phyloP scores from a whole-genome alignment of 2,329 filamentous ascomycete genomes.

The Stachybotrys elegans region DNA sequence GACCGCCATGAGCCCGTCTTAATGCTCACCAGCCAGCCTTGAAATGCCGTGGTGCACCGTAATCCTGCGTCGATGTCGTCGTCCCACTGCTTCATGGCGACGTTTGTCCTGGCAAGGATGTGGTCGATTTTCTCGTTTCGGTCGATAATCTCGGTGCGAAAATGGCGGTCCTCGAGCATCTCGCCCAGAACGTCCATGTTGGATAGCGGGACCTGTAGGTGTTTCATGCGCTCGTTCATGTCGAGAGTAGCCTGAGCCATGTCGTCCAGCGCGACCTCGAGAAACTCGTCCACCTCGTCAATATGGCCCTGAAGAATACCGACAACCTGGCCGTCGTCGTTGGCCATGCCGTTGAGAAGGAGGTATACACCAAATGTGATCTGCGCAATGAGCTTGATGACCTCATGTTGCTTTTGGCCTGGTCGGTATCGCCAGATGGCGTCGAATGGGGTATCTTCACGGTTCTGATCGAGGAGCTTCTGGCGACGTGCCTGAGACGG shows the following conservation, averaged over 20 bases:
- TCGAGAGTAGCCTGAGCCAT: slow-evolving; percentile 74
- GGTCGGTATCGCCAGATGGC: slow-evolving; percentile 71
- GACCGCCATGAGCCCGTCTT: slow-evolving; percentile 55
- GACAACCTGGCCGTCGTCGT: slow-evolving; percentile 83
- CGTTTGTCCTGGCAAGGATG: slow-evolving; percentile 74
- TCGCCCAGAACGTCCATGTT: slow-evolving; percentile 79
- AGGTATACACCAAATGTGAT: slow-evolving; percentile 92
- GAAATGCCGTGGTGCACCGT: slow-evolving; percentile 70
- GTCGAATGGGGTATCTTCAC: slow-evolving; percentile 66
- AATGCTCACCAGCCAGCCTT: slow-evolving; percentile 66
- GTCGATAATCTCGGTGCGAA: slow-evolving; percentile 74
- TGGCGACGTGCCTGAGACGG: slow-evolving; percentile 60
- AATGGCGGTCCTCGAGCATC: slow-evolving; percentile 80
- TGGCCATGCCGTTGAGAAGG: slow-evolving; percentile 77
- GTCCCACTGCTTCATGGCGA: slow-evolving; percentile 69
- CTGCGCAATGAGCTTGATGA: slow-evolving; percentile 86
- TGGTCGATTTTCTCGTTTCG: slow-evolving; percentile 91
- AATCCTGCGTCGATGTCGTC: slow-evolving; percentile 76
- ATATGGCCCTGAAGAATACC: slow-evolving; percentile 88
- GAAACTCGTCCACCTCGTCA: slow-evolving; percentile 86
- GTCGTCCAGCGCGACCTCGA: slow-evolving; percentile 82
- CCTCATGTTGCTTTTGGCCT: slow-evolving; percentile 75
- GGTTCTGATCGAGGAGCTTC: slow-evolving; percentile 60
- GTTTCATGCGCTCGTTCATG: slow-evolving; percentile 72
- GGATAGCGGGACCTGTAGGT: slow-evolving; percentile 75